Evolutionary conservation across 2,329 filamentous ascomycete genomes (phyloP).

Genomic region (Rhytidhysteron rufulum): DNA sequence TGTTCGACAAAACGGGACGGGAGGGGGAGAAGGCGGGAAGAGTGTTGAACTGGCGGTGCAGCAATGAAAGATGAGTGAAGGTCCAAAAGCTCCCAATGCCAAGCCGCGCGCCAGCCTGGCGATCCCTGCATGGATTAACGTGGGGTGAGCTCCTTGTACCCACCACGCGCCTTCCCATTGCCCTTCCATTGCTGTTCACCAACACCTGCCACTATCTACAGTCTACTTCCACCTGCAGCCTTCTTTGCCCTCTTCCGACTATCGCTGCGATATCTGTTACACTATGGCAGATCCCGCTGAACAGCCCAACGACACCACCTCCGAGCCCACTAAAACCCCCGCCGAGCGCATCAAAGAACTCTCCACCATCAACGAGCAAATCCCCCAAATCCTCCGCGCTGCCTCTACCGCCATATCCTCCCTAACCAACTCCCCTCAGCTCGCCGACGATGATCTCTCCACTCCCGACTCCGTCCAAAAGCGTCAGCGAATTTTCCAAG

Average conservation of each 20-base stretch:
- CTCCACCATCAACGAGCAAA: slow-evolving; percentile 37
- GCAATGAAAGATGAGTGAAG: too few species aligned
- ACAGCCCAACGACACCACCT: not conserved
- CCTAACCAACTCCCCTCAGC: slow-evolving; percentile 50
- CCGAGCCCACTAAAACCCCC: slow-evolving; percentile 14
- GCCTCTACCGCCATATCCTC: slow-evolving; percentile 62
- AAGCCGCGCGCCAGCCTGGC: too few species aligned
- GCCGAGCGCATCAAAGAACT: slow-evolving; percentile 30
- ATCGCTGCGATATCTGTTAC: too few species aligned
- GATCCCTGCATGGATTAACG: too few species aligned
- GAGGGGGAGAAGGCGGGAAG: too few species aligned
- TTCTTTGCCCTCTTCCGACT: not conserved
- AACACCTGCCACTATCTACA: too few species aligned
- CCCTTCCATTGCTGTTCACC: too few species aligned
- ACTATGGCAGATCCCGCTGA: slow-evolving; percentile 1
- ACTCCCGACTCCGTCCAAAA: slow-evolving; percentile 27
- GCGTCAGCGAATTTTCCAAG: slow-evolving; percentile 58
- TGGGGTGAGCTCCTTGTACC: too few species aligned
- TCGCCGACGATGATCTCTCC: slow-evolving; percentile 20
- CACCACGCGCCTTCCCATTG: too few species aligned
- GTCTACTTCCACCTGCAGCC: not conserved
- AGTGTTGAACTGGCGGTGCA: too few species aligned
- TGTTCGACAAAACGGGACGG: too few species aligned
- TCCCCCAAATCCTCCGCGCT: slow-evolving; percentile 53
- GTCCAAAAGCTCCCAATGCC: too few species aligned